Conservation (phyloP, 441 rosid genomes). For the Pelargonium fulgidum region DNA sequence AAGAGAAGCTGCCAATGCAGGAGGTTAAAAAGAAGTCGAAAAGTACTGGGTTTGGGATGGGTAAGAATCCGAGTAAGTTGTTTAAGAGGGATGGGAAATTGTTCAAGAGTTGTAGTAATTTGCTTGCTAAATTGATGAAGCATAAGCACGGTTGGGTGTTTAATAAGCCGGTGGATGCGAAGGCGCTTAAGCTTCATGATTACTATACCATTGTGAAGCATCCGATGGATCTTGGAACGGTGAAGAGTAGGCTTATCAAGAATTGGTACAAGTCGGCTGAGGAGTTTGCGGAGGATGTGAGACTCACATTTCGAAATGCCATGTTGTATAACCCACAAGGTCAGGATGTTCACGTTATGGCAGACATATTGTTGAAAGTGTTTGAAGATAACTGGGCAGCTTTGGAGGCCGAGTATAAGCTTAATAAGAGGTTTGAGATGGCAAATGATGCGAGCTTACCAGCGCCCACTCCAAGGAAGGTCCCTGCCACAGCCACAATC, state of each 20-base stretch:
- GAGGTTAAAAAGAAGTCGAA: no score
- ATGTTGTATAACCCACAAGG: constrained; percentile 91
- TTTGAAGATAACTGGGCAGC: constrained; percentile 84
- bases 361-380: constrained; percentile 51
- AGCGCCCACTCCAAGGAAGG: no score
- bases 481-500: no score
- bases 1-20: constrained; percentile 94
- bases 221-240: constrained; percentile 95
- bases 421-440: constrained; percentile 34
- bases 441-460: no score
- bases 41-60: no score
- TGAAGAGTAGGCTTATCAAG: constrained; percentile 58
- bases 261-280: constrained; percentile 84
- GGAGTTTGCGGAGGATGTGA: constrained; percentile 97
- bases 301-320: constrained; percentile 92
- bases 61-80: constrained; percentile 33
- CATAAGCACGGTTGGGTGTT: constrained; percentile 98
- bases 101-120: constrained; percentile 53
- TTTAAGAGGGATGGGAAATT: constrained; percentile 50
- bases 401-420: constrained; percentile 67
- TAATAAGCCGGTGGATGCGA: constrained; percentile 81
- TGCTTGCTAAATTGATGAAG: constrained; percentile 87
- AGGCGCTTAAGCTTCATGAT: constrained; percentile 75
- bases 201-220: constrained; percentile 69
- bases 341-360: constrained; percentile 94